Evolutionary conservation across 192 early-diverging fungal species (phyloP).

Genomic region (Phlyctochytrium arcticum): DNA sequence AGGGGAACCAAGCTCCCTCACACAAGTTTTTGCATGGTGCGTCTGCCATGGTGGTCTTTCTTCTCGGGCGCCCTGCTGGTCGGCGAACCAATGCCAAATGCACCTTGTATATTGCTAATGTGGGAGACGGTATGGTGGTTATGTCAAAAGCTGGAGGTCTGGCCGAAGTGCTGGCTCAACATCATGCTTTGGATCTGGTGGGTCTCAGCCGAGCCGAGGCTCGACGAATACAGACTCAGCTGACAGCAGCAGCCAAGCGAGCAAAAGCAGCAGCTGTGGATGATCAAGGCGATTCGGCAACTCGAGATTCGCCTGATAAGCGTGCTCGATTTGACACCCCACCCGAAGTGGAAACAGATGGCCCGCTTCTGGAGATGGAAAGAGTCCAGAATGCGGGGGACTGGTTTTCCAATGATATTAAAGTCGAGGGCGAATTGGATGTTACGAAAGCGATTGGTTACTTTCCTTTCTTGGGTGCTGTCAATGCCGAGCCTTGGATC

Average conservation of each 20-base stretch:
- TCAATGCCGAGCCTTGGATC: slow-evolving; percentile 83
- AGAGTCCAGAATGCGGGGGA: slow-evolving; percentile 79
- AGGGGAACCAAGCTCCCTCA: not conserved
- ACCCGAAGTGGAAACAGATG: not conserved
- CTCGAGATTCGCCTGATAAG: not conserved
- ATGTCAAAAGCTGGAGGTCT: slow-evolving; percentile 68
- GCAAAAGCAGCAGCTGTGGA: not conserved
- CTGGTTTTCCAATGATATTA: slow-evolving; percentile 68
- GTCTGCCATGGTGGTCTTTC: slow-evolving; percentile 75
- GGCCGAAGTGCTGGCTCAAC: slow-evolving; percentile 63
- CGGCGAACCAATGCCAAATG: slow-evolving; percentile 18
- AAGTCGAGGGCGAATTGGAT: slow-evolving; percentile 70
- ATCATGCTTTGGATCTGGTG: slow-evolving; percentile 56
- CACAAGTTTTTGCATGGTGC: slow-evolving; percentile 49
- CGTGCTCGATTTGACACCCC: not conserved
- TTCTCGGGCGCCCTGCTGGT: slow-evolving; percentile 49
- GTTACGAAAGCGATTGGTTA: slow-evolving; percentile 84
- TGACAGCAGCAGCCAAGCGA: not conserved
- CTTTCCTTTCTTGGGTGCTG: slow-evolving; percentile 73
- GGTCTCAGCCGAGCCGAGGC: slow-evolving; percentile 16
- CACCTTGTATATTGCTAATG: slow-evolving; percentile 79
- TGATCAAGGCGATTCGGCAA: not conserved
- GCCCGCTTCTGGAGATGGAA: slow-evolving; percentile 44
- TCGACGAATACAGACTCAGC: not conserved
- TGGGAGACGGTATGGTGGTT: slow-evolving; percentile 79